Percentiles rank a stretch among this genome's conserved stretches.
These are phyloP conservation scores for Erysimum cheiri DNA, from an alignment of 441 rosid genomes.

Conservation along the genomic window DNA sequence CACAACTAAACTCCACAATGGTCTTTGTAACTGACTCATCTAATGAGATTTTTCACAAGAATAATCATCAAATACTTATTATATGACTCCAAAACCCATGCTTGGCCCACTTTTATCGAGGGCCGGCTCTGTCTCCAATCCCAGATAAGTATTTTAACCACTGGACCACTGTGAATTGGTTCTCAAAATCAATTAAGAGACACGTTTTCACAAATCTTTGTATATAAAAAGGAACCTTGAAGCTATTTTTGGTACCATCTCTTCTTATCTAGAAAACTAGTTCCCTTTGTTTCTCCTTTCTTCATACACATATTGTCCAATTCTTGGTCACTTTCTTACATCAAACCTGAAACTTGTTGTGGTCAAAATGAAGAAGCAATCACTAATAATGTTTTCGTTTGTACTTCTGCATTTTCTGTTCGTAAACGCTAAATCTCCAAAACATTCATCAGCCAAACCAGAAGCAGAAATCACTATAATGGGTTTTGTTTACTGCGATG, in stretches of 20 bases:
- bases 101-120: no score
- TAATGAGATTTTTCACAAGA: no score
- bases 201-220: constrained; percentile 20
- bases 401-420: constrained; percentile 29
- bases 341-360: constrained; percentile 18
- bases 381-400: constrained; percentile 6
- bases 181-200: not conserved
- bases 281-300: constrained; percentile 24
- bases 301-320: not conserved
- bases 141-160: no score
- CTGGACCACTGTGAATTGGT: no score
- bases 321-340: not conserved
- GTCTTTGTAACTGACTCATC: no score
- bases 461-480: constrained; percentile 68
- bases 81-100: no score
- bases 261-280: constrained; percentile 23
- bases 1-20: no score
- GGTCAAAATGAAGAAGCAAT: constrained; percentile 27
- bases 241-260: constrained; percentile 17
- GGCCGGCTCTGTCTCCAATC: no score
- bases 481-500: constrained; percentile 95
- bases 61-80: no score
- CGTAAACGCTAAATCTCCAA: constrained; percentile 45
- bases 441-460: constrained; percentile 43
- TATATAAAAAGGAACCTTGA: constrained; percentile 20